Conservation (phyloP, 352 stramenopile species). For the Pythium aquatile region DNA sequence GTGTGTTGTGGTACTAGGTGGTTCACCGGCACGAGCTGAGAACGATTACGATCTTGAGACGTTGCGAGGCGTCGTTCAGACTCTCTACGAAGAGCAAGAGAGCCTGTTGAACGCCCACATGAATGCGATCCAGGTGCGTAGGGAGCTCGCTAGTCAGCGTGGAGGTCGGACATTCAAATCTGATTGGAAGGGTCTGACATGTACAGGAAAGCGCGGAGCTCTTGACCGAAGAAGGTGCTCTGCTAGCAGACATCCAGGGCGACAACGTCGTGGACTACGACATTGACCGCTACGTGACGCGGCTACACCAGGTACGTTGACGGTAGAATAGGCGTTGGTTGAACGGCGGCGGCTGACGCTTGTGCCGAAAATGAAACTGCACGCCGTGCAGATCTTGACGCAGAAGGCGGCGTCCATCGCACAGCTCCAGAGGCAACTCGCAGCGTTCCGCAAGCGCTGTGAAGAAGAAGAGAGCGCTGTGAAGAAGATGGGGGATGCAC, state of each 20-base stretch:
- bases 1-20: conserved; percentile 12
- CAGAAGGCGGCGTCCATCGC: conserved; percentile 91
- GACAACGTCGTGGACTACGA: conserved; percentile 91
- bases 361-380: conserved; percentile 2
- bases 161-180: background rate
- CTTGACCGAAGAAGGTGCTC: conserved; percentile 93
- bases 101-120: conserved; percentile 96
- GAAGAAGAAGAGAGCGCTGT: conserved; percentile 80
- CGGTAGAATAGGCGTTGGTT: background rate
- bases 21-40: conserved; percentile 25
- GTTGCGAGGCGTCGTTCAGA: conserved; percentile 78
- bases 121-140: conserved; percentile 89
- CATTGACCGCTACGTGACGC: conserved; percentile 92
- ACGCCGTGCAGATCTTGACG: conserved; percentile 77
- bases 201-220: conserved; percentile 95
- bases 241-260: conserved; percentile 84
- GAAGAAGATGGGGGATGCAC: conserved; percentile 36
- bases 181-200: background rate
- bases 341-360: background rate
- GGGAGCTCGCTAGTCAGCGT: background rate
- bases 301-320: conserved; percentile 78
- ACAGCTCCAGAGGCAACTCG: conserved; percentile 79
- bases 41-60: conserved; percentile 54
- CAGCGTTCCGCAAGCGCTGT: conserved; percentile 74
- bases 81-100: conserved; percentile 96